These are phyloP conservation scores for Aspergillus sp. DNA, from an alignment of 2,329 filamentous ascomycete species.

Conservation along the genomic window DNA sequence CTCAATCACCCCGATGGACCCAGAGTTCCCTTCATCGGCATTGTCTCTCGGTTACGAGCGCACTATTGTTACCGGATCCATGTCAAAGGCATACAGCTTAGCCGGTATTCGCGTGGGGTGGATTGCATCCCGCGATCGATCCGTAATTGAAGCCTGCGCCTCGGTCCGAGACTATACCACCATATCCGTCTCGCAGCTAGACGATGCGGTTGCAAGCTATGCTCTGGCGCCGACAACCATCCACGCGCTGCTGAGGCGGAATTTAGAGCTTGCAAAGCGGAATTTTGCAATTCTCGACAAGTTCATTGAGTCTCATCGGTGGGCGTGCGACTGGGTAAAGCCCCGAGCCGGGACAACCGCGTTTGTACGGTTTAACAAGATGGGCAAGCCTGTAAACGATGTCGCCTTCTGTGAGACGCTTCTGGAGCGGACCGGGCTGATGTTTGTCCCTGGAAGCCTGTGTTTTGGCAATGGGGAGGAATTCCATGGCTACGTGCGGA, in stretches of 20 bases:
- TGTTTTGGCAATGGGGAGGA: constrained; percentile 68
- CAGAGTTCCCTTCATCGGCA: constrained; percentile 64
- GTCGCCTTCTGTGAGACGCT: constrained; percentile 67
- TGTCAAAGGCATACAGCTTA: constrained; percentile 83
- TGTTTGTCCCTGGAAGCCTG: constrained; percentile 69
- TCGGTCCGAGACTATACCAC: constrained; percentile 77
- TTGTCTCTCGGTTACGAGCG: constrained; percentile 71
- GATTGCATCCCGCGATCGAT: constrained; percentile 67
- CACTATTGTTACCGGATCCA: constrained; percentile 71
- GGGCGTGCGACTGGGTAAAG: constrained; percentile 68
- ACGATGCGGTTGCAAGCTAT: constrained; percentile 75
- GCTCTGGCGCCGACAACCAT: constrained; percentile 67
- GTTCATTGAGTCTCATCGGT: constrained; percentile 65
- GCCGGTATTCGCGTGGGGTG: constrained; percentile 82
- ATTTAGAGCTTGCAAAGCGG: constrained; percentile 64
- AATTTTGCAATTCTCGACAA: constrained; percentile 67
- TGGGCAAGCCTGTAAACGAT: constrained; percentile 65
- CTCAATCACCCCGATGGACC: constrained; percentile 55
- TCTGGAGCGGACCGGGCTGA: constrained; percentile 64
- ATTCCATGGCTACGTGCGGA: constrained; percentile 70
- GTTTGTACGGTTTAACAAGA: constrained; percentile 65
- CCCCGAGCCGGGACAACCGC: constrained; percentile 81
- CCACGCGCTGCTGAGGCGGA: constrained; percentile 62
- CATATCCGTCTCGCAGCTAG: constrained; percentile 79
- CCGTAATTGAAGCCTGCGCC: constrained; percentile 64